Conservation (phyloP, 306 rosid genomes). For the Dryas alaskensis region DNA sequence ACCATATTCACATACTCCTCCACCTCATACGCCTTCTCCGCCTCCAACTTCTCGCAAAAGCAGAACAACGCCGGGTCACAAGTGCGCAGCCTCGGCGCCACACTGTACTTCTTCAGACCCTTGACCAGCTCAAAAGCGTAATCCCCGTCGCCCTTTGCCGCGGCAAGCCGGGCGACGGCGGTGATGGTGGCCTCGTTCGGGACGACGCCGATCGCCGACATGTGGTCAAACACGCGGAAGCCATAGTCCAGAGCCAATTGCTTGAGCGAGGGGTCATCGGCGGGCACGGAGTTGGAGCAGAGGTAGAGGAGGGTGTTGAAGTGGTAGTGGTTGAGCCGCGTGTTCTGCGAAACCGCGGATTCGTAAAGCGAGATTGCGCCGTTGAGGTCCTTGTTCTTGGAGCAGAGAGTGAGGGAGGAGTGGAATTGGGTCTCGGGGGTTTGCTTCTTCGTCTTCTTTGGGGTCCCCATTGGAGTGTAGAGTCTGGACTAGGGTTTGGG, state of each 20-base stretch:
- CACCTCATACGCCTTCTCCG: slow-evolving; percentile 72
- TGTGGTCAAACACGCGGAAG: slow-evolving; percentile 58
- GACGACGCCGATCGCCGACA: slow-evolving; percentile 33
- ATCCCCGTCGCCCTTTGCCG: slow-evolving; percentile 59
- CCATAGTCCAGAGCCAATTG: slow-evolving; percentile 48
- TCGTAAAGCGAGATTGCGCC: slow-evolving; percentile 58
- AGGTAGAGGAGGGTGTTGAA: slow-evolving; percentile 85
- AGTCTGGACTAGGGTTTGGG: too few relatives aligned
- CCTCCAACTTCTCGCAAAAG: slow-evolving; percentile 60
- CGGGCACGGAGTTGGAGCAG: slow-evolving; percentile 51
- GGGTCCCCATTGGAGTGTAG: slow-evolving; percentile 37
- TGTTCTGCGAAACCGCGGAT: slow-evolving; percentile 35
- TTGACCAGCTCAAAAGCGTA: slow-evolving; percentile 60
- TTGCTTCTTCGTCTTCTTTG: slow-evolving; percentile 42
- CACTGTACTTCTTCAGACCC: slow-evolving; percentile 38
- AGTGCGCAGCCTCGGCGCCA: slow-evolving; percentile 58
- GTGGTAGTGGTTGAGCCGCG: slow-evolving; percentile 56
- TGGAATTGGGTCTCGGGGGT: slow-evolving; percentile 59
- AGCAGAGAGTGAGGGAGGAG: slow-evolving; percentile 57
- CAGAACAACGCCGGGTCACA: slow-evolving; percentile 68
- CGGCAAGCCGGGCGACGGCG: slow-evolving; percentile 68
- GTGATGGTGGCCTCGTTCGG: slow-evolving; percentile 88
- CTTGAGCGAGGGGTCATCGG: slow-evolving; percentile 41
- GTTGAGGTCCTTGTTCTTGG: slow-evolving; percentile 54
- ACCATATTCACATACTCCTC: slow-evolving; percentile 55